These are phyloP conservation scores for Nakazawaea ernobii DNA, from an alignment of 805 yeast species.

Conservation along the genomic window DNA sequence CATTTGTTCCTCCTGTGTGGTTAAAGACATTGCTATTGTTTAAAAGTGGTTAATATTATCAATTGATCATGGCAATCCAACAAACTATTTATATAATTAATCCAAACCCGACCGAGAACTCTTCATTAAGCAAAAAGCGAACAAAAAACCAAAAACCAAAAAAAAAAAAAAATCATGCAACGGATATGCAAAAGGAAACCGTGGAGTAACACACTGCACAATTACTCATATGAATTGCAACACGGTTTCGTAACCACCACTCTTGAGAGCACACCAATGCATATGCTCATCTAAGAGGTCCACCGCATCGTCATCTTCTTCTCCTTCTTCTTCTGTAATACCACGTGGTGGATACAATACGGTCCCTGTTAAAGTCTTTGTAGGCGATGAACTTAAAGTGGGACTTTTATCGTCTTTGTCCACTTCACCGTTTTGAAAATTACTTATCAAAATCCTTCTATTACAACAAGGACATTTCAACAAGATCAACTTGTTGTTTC, in stretches of 20 bases:
- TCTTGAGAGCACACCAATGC: slow-evolving; percentile 30
- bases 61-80: neutral
- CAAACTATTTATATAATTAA: too few relatives aligned
- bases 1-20: neutral
- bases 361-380: slow-evolving; percentile 12
- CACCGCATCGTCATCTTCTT: slow-evolving; percentile 12
- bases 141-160: too few relatives aligned
- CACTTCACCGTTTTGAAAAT: slow-evolving; percentile 5
- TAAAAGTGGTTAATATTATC: neutral
- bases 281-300: slow-evolving; percentile 30
- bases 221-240: slow-evolving; percentile 9
- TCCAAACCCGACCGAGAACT: too few relatives aligned
- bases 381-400: slow-evolving; percentile 24
- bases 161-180: too few relatives aligned
- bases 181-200: neutral
- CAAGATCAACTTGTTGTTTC: slow-evolving; percentile 20
- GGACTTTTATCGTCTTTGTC: slow-evolving; percentile 15
- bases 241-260: slow-evolving; percentile 19
- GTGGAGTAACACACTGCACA: neutral
- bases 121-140: too few relatives aligned
- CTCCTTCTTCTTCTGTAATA: neutral
- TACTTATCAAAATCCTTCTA: slow-evolving; percentile 25
- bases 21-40: neutral
- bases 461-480: slow-evolving; percentile 29
- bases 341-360: neutral